These are phyloP conservation scores for Salinomyces thailandicus DNA, from an alignment of 2,329 filamentous ascomycete species.

Conservation along the genomic window DNA sequence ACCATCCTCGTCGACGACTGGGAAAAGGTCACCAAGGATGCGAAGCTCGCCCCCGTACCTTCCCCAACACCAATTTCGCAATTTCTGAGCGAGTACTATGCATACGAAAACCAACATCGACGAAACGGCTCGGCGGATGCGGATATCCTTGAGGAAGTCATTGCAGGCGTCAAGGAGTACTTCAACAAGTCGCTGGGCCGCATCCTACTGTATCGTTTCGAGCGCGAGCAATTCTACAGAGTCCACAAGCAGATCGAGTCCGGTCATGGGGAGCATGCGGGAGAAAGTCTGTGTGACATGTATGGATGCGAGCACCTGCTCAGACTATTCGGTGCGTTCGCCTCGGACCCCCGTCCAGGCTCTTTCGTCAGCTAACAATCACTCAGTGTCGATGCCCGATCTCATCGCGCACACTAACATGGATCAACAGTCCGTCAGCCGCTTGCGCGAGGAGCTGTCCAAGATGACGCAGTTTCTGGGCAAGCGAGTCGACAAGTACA, in stretches of 20 bases:
- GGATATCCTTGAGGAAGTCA: constrained; percentile 82
- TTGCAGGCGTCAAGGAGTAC: constrained; percentile 79
- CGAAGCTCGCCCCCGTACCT: constrained; percentile 77
- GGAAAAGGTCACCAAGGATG: constrained; percentile 96
- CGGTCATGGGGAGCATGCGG: constrained; percentile 53
- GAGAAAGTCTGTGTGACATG: constrained; percentile 64
- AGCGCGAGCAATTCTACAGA: constrained; percentile 77
- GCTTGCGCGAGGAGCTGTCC: constrained; percentile 76
- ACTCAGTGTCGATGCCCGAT: constrained; percentile 74
- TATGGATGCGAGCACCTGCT: constrained; percentile 91
- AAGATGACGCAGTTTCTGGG: constrained; percentile 81
- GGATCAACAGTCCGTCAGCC: constrained; percentile 81
- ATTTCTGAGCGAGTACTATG: constrained; percentile 80
- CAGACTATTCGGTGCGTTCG: constrained; percentile 68
- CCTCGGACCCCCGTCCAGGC: too few species aligned
- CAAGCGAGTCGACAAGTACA: constrained; percentile 66
- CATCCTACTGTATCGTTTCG: constrained; percentile 86
- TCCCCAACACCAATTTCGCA: constrained; percentile 61
- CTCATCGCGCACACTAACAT: constrained; percentile 96
- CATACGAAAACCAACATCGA: constrained; percentile 58
- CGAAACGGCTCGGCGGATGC: constrained; percentile 57
- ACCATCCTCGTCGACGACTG: constrained; percentile 92
- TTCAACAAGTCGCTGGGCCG: constrained; percentile 85
- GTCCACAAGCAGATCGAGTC: constrained; percentile 57
- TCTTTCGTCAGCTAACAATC: constrained; percentile 3